phyloP scores from a whole-genome alignment of 2,329 filamentous ascomycete genomes.

The Knoxdaviesia capensis region DNA sequence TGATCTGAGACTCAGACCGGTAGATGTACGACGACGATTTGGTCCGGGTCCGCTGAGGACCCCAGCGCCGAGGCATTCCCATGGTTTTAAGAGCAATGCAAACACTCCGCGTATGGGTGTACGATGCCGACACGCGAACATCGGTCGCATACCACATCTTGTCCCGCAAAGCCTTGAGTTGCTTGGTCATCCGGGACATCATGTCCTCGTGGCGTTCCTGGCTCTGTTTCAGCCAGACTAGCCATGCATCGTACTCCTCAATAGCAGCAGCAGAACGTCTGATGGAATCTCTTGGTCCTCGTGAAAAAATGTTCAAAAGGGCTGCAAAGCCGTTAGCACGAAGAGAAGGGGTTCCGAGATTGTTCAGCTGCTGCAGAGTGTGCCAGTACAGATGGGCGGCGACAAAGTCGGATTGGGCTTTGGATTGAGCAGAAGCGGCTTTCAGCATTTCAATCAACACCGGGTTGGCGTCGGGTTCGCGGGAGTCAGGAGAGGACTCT shows the following conservation, averaged over 20 bases:
- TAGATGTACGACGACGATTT: slow-evolving; percentile 46
- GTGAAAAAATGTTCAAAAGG: slow-evolving; percentile 53
- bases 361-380: slow-evolving; percentile 53
- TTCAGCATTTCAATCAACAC: slow-evolving; percentile 55
- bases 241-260: slow-evolving; percentile 63
- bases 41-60: slow-evolving; percentile 25
- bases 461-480: slow-evolving; percentile 15
- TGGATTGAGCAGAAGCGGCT: slow-evolving; percentile 56
- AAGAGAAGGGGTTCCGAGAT: slow-evolving; percentile 37
- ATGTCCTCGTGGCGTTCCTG: slow-evolving; percentile 57
- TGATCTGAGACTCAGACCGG: slow-evolving; percentile 64
- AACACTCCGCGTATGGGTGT: slow-evolving; percentile 72
- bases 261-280: slow-evolving; percentile 50
- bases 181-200: slow-evolving; percentile 55
- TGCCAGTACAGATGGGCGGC: slow-evolving; percentile 73
- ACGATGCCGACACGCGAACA: slow-evolving; percentile 73
- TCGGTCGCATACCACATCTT: slow-evolving; percentile 99
- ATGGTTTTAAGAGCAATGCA: slow-evolving; percentile 80
- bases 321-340: slow-evolving; percentile 50
- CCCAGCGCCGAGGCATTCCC: slow-evolving; percentile 44
- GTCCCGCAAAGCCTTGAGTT: slow-evolving; percentile 57
- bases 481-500: background rate
- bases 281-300: slow-evolving; percentile 49
- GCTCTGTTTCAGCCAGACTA: slow-evolving; percentile 66
- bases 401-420: slow-evolving; percentile 64